Conservation (phyloP, 768 basidiomycete genomes). For the Podaxis sp. region DNA sequence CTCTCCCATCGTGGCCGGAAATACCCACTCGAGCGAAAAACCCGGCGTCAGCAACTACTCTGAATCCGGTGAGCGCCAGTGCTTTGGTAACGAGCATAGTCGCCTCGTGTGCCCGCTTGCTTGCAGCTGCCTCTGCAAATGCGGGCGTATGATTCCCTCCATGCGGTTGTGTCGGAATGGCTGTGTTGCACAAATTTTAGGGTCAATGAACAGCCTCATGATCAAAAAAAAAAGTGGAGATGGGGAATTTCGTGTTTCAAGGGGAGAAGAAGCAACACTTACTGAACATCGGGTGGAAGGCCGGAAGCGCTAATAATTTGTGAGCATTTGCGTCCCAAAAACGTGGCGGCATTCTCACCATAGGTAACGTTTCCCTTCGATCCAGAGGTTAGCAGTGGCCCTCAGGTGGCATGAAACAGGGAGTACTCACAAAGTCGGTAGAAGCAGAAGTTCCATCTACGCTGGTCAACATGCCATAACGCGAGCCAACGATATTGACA, state of each 20-base stretch:
- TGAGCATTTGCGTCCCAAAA: neutral
- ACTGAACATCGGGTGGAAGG: slow-evolving; percentile 67
- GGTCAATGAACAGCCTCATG: neutral
- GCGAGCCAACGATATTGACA: slow-evolving; percentile 40
- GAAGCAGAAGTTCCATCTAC: slow-evolving; percentile 50
- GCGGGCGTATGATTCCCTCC: slow-evolving; percentile 78
- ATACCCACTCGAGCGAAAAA: slow-evolving; percentile 55
- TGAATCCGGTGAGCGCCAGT: slow-evolving; percentile 61
- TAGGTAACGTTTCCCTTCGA: slow-evolving; percentile 73
- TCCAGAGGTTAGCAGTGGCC: neutral
- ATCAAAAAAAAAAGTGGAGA: slow-evolving; percentile 13
- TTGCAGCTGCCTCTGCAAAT: slow-evolving; percentile 61
- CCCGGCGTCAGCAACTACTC: slow-evolving; percentile 53
- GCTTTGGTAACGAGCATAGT: slow-evolving; percentile 59
- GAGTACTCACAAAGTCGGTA: slow-evolving; percentile 70
- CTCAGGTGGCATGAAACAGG: slow-evolving; percentile 6
- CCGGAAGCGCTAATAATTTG: slow-evolving; percentile 48
- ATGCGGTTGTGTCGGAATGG: slow-evolving; percentile 67
- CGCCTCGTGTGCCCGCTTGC: slow-evolving; percentile 59
- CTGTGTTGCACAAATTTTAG: slow-evolving; percentile 29
- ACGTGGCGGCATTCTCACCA: slow-evolving; percentile 37
- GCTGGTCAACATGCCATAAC: slow-evolving; percentile 42
- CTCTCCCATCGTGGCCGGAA: neutral
- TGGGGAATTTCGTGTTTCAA: slow-evolving; percentile 23
- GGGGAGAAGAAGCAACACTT: slow-evolving; percentile 21